Conservation (phyloP, 192 early-diverging fungal genomes). For the Coemansia biformis region DNA sequence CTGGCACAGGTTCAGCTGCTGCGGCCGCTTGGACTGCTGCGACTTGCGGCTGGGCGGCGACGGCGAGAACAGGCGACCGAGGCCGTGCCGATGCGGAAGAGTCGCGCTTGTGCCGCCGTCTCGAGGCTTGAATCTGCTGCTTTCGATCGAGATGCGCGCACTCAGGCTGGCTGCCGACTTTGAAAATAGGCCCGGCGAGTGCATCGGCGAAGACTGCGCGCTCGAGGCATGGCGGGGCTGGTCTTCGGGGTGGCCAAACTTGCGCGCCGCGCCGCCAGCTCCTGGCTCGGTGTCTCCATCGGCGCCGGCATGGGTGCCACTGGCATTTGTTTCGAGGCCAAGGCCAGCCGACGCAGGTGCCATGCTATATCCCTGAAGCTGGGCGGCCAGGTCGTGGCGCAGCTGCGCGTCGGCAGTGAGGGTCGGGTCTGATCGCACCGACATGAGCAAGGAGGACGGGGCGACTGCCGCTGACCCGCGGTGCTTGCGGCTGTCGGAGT, state of each 20-base stretch:
- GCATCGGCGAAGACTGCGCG: conserved; percentile 10
- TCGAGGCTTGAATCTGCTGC: neutral
- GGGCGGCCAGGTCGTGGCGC: neutral
- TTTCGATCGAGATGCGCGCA: conserved; percentile 25
- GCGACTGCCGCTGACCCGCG: conserved; percentile 22
- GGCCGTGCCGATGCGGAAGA: conserved; percentile 5
- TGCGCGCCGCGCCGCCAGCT: conserved; percentile 16
- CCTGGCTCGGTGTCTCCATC: too few species aligned
- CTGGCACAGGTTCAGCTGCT: neutral
- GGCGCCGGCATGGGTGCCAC: too few species aligned
- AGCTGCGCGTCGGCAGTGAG: neutral
- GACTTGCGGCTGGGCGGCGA: conserved; percentile 19
- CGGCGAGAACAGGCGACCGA: conserved; percentile 30
- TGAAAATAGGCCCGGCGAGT: conserved; percentile 27
- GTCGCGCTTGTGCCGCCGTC: too few species aligned
- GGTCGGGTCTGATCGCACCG: neutral
- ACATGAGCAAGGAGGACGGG: conserved; percentile 5
- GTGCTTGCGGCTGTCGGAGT: conserved; percentile 16
- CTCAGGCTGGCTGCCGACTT: conserved; percentile 29
- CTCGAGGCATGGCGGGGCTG: conserved; percentile 14
- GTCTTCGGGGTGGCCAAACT: conserved; percentile 35
- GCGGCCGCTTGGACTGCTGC: conserved; percentile 7
- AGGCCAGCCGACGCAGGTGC: neutral
- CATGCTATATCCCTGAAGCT: conserved; percentile 29
- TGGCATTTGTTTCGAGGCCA: too few species aligned